Percentiles rank a stretch among this genome's conserved stretches.
Evolutionary conservation across 192 early-diverging fungal species (phyloP).

Genomic region (Lobosporangium transversale): DNA sequence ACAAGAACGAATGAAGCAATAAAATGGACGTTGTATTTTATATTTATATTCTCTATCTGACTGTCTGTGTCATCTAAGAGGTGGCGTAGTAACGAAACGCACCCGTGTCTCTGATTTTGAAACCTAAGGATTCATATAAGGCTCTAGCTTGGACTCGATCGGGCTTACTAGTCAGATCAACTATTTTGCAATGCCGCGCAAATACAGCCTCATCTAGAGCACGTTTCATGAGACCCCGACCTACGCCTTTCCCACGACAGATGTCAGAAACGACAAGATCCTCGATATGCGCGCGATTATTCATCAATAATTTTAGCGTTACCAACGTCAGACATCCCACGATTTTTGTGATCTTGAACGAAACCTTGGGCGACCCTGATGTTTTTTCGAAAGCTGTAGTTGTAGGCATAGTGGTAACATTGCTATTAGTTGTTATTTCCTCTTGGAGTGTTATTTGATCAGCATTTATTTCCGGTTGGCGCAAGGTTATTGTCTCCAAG

Average conservation of each 20-base stretch:
- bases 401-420: too few species aligned
- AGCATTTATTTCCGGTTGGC: not conserved
- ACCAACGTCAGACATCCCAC: slow-evolving; percentile 54
- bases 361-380: not conserved
- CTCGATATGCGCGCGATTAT: slow-evolving; percentile 60
- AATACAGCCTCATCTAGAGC: slow-evolving; percentile 40
- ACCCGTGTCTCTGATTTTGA: slow-evolving; percentile 55
- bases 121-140: slow-evolving; percentile 59
- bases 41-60: not conserved
- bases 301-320: slow-evolving; percentile 46
- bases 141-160: slow-evolving; percentile 56
- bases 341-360: slow-evolving; percentile 23
- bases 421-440: not conserved
- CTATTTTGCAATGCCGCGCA: slow-evolving; percentile 18
- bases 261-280: slow-evolving; percentile 53
- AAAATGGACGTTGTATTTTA: slow-evolving; percentile 1
- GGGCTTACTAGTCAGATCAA: slow-evolving; percentile 62
- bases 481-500: not conserved
- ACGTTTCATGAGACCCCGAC: slow-evolving; percentile 35
- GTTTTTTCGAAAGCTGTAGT: not conserved
- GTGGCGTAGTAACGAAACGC: slow-evolving; percentile 49
- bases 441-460: not conserved
- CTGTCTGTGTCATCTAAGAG: not conserved
- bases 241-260: slow-evolving; percentile 53
- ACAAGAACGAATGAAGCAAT: too few species aligned